phyloP scores from a whole-genome alignment of 2,329 filamentous ascomycete genomes.

The Aspergillus eucalypticola region DNA sequence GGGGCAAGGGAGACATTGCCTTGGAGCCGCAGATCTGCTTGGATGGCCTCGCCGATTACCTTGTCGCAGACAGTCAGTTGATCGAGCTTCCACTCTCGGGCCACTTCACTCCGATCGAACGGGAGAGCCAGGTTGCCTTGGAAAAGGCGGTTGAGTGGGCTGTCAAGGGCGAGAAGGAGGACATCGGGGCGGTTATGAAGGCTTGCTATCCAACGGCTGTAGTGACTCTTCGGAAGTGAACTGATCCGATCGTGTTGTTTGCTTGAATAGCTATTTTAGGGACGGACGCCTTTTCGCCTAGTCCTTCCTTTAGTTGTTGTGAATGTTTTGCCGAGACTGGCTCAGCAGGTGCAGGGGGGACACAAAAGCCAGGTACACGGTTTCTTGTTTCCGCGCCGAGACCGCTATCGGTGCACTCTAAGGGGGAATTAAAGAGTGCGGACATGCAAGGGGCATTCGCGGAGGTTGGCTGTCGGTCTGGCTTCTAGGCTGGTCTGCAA shows the following conservation, averaged over 20 bases:
- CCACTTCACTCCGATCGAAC: conserved; percentile 57
- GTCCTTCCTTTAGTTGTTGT: background rate
- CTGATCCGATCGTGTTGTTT: background rate
- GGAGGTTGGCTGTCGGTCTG: background rate
- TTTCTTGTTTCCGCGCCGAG: background rate
- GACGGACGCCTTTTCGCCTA: background rate
- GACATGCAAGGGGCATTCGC: background rate
- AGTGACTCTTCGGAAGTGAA: conserved; percentile 37
- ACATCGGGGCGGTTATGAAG: conserved; percentile 33
- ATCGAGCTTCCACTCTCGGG: conserved; percentile 51
- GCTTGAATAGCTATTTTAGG: background rate
- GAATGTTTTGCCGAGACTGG: background rate
- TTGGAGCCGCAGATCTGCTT: conserved; percentile 52
- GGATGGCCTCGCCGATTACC: conserved; percentile 55
- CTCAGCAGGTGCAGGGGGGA: background rate
- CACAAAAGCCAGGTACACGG: background rate
- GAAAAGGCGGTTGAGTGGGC: conserved; percentile 45
- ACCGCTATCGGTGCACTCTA: background rate
- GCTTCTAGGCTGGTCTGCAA: background rate
- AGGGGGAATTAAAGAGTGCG: background rate
- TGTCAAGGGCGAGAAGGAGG: conserved; percentile 37
- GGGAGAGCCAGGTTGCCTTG: conserved; percentile 45
- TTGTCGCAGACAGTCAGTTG: conserved; percentile 53
- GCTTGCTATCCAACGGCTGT: conserved; percentile 36
- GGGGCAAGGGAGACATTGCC: conserved; percentile 55